phyloP scores from a whole-genome alignment of 257 asterid genomes.

The Ajuga chamaepitys region DNA sequence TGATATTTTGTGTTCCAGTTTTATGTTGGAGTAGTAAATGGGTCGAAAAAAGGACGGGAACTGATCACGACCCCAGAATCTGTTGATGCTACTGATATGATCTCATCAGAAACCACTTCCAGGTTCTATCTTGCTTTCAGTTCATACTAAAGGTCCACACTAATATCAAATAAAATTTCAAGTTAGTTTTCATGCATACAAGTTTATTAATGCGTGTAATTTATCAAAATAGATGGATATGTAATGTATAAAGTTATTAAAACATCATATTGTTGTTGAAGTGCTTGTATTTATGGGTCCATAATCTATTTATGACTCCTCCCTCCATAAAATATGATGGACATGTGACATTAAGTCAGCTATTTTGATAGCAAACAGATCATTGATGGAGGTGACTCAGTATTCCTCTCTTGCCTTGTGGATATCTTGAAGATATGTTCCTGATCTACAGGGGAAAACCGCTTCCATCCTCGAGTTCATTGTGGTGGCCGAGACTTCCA shows the following conservation, averaged over 20 bases:
- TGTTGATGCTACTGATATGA: slow-evolving; percentile 17
- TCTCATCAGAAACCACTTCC: slow-evolving; percentile 24
- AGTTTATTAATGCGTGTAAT: neutral
- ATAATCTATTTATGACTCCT: neutral
- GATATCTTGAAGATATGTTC: slow-evolving; percentile 53
- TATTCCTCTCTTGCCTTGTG: slow-evolving; percentile 48
- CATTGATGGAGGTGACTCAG: slow-evolving; percentile 30
- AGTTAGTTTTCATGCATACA: too few relatives aligned
- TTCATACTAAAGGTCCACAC: neutral
- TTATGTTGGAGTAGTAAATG: slow-evolving; percentile 40
- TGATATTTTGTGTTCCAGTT: slow-evolving; percentile 35
- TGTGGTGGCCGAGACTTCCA: slow-evolving; percentile 25
- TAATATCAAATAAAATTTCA: neutral
- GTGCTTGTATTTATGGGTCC: neutral
- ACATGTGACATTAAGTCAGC: slow-evolving; percentile 8
- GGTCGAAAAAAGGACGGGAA: slow-evolving; percentile 27
- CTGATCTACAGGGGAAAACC: slow-evolving; percentile 66
- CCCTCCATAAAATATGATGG: too few relatives aligned
- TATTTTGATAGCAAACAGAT: slow-evolving; percentile 36
- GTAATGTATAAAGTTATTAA: neutral
- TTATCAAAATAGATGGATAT: too few relatives aligned
- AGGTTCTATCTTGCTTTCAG: slow-evolving; percentile 39
- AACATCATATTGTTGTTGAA: neutral
- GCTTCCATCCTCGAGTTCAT: slow-evolving; percentile 69
- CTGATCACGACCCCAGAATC: too few relatives aligned